phyloP scores from a whole-genome alignment of 2,329 filamentous ascomycete species.

The Arthrocladium fulminans region DNA sequence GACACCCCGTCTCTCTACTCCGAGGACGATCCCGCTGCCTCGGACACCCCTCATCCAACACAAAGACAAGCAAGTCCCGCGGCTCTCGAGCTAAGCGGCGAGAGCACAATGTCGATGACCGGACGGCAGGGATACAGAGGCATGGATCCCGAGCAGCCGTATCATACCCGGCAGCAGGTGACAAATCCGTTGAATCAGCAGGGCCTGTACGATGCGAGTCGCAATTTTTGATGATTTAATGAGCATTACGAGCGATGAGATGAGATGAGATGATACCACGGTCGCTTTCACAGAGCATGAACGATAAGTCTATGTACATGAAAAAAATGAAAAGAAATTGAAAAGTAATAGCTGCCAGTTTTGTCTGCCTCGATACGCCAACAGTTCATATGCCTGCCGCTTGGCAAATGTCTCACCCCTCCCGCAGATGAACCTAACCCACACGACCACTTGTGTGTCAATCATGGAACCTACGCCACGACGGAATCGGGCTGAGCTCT shows the following conservation, averaged over 20 bases:
- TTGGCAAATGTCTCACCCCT: no score
- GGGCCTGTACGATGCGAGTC: constrained; percentile 6
- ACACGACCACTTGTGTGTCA: no score
- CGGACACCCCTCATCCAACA: background rate
- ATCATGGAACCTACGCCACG: no score
- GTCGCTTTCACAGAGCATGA: no score
- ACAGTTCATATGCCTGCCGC: no score
- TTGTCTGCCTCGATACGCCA: no score
- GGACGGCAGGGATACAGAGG: constrained; percentile 4
- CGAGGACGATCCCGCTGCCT: background rate
- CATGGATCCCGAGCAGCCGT: constrained; percentile 3
- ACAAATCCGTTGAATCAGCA: background rate
- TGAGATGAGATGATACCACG: no score
- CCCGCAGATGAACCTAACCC: no score
- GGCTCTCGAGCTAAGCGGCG: constrained; percentile 1
- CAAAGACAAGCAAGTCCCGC: background rate
- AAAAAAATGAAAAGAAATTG: no score
- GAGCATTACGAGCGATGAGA: background rate
- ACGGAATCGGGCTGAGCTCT: no score
- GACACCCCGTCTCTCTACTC: constrained; percentile 1
- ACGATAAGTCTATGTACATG: no score
- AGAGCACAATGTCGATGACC: background rate
- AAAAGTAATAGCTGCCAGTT: no score
- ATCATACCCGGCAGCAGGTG: background rate
- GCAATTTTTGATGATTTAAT: constrained; percentile 6